phyloP scores from a whole-genome alignment of 1,284 basidiomycete species.

The Ustilago bromivora region DNA sequence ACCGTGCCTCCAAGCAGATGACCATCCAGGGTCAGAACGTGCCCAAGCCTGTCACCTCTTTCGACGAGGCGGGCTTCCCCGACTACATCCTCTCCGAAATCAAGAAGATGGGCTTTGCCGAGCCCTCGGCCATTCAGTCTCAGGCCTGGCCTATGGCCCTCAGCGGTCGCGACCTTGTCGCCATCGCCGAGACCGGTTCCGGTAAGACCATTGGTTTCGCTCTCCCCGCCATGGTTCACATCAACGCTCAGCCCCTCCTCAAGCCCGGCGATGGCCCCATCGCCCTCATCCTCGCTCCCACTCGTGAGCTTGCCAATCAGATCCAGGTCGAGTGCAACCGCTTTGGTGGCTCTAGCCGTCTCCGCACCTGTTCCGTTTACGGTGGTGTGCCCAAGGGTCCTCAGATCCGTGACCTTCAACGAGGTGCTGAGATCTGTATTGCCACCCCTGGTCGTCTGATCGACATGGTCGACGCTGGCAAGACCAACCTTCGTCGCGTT shows the following conservation, averaged over 20 bases:
- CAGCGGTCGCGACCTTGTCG: conserved; percentile 91
- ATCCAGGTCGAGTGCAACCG: conserved; percentile 99
- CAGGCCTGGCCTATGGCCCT: conserved; percentile 99
- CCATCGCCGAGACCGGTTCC: conserved; percentile 78
- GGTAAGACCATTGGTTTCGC: conserved; percentile 94
- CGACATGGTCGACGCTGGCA: conserved; percentile 94
- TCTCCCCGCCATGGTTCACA: conserved; percentile 97
- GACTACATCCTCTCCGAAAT: conserved; percentile 95
- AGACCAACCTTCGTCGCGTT: conserved; percentile 93
- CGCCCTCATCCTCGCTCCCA: conserved; percentile 94
- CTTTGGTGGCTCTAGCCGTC: conserved; percentile 95
- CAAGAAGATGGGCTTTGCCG: conserved; percentile 88
- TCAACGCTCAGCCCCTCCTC: conserved; percentile 98
- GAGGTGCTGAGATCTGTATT: conserved; percentile 95
- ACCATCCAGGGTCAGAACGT: conserved; percentile 89
- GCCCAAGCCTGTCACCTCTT: conserved; percentile 88
- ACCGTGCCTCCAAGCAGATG: conserved; percentile 86
- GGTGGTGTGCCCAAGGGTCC: conserved; percentile 98
- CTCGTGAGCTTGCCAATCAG: conserved; percentile 97
- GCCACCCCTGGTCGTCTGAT: conserved; percentile 78
- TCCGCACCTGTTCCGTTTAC: conserved; percentile 98
- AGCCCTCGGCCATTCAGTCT: conserved; percentile 94
- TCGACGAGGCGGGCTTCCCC: conserved; percentile 95
- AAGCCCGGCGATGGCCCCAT: conserved; percentile 96
- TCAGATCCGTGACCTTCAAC: conserved; percentile 95